Base-by-base conservation (phyloP, 2,329 filamentous ascomycete species). In the Sclerotinia minor region DNA sequence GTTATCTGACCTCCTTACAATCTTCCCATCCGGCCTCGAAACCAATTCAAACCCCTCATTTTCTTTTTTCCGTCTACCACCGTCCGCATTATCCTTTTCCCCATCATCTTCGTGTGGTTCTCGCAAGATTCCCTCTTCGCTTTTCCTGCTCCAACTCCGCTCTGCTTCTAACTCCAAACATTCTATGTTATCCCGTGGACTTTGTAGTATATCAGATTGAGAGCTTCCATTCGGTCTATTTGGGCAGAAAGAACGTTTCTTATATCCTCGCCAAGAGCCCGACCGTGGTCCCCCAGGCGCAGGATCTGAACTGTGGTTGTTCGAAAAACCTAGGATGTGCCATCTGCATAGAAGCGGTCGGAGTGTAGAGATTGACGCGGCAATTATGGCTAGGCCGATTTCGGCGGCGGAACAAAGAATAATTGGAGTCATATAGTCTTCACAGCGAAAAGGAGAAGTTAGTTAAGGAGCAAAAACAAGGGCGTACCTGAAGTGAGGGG, bases 311-410 rank as follows among this genome's bases (percentile, higher is more conserved):
- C 13, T 26, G 3, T 2, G n/a, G 4, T 61, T 3, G 29, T 47
- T 35, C 1, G 8, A 1, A 35, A 67, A 67, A 4, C 55, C 65
- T 21, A 44, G 15, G 11, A 67, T 44, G 21, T 35, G 11, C 45
- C 49, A 44, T 8, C 13, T 44, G 5, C 55, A 45, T 6, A 67
- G 55, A 8, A 67, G 55, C 3, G 65, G 65, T 9, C 65, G 65
- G 17, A 67, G 52, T 19, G 65, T 67, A 5, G 55, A 35, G 2
- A 44, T 26, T 29, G 65, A 67, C 6, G 65, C 55, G 13, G 65
- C 65, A 35, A 24, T 24, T 32, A 67, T 53, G 24, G 35, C 65
- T 0, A 67, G 55, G 26, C 24, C 26, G 24, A 67, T 19, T 15
- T 67, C 65, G 38, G 54, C 17, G 0, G 45, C 26, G 24, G 47